A percentile compares a stretch with the other conserved stretches of the same genome.
Conservation (phyloP, 2,329 filamentous ascomycete genomes). For the Cercospora sp. region DNA sequence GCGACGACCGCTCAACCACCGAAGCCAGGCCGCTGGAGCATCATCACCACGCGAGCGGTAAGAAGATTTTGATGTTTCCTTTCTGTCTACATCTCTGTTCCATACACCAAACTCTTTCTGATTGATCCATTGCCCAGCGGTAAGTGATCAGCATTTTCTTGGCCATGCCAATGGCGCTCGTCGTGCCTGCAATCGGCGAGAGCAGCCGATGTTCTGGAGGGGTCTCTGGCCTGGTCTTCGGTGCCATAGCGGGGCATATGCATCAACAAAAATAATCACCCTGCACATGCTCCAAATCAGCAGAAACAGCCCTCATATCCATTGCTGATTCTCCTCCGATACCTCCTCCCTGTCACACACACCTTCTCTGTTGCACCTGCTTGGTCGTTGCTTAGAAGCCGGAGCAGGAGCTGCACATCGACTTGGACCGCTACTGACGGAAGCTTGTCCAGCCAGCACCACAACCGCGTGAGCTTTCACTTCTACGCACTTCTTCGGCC, state of each 20-base stretch:
- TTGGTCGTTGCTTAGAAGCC: constrained; percentile 17
- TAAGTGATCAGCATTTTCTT: background rate
- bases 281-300: background rate
- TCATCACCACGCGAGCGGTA: constrained; percentile 1
- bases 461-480: constrained; percentile 4
- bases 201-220: background rate
- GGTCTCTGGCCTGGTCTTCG: background rate
- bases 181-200: constrained; percentile 1
- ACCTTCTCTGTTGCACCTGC: background rate
- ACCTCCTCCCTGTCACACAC: background rate
- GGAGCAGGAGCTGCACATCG: background rate
- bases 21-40: constrained; percentile 7
- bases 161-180: background rate
- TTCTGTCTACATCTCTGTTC: background rate
- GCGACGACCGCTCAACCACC: background rate
- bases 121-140: background rate
- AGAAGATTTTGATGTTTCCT: constrained; percentile 2
- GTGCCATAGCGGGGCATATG: constrained; percentile 12
- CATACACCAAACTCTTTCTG: background rate
- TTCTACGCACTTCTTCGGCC: background rate
- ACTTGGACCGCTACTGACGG: constrained; percentile 3
- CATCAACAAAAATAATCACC: background rate
- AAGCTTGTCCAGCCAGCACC: constrained; percentile 6
- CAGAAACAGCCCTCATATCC: background rate
- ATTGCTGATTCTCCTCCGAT: background rate